These are phyloP conservation scores for Trametes pubescens DNA, from an alignment of 1,284 basidiomycete species.

Conservation along the genomic window DNA sequence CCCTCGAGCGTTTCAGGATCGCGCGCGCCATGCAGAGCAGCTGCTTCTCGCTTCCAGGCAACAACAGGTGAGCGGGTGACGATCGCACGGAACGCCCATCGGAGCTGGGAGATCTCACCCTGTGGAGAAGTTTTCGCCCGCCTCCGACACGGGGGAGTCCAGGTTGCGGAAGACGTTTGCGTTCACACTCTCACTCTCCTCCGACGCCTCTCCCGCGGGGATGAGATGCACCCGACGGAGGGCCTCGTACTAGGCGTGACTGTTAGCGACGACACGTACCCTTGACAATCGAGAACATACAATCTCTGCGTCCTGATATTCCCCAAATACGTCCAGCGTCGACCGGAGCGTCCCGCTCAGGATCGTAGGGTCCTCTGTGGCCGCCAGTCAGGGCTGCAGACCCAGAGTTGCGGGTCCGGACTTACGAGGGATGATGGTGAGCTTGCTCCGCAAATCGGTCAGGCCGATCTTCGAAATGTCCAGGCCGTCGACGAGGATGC, in stretches of 20 bases:
- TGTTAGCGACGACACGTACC: neutral
- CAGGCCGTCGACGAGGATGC: constrained; percentile 87
- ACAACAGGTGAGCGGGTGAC: constrained; percentile 30
- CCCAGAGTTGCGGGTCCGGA: constrained; percentile 18
- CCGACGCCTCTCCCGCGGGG: constrained; percentile 63
- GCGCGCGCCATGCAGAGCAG: constrained; percentile 87
- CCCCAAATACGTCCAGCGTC: constrained; percentile 90
- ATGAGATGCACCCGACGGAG: constrained; percentile 90
- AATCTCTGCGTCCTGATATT: constrained; percentile 89
- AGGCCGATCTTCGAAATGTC: constrained; percentile 90
- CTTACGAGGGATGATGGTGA: constrained; percentile 94
- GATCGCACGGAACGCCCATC: constrained; percentile 85
- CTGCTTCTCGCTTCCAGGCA: constrained; percentile 72
- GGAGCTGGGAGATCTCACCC: constrained; percentile 58
- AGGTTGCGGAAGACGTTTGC: constrained; percentile 88
- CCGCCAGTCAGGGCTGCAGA: constrained; percentile 2
- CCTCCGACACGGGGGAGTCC: constrained; percentile 85
- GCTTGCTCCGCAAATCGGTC: constrained; percentile 82
- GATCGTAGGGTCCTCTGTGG: constrained; percentile 87
- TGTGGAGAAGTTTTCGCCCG: constrained; percentile 93
- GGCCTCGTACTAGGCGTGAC: constrained; percentile 73
- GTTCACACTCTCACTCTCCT: constrained; percentile 68
- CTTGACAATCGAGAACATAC: constrained; percentile 50
- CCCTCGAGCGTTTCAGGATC: constrained; percentile 77
- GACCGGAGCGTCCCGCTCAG: constrained; percentile 87